These are phyloP conservation scores for Strobilomyces confusus DNA, from an alignment of 768 basidiomycete genomes.

Conservation along the genomic window DNA sequence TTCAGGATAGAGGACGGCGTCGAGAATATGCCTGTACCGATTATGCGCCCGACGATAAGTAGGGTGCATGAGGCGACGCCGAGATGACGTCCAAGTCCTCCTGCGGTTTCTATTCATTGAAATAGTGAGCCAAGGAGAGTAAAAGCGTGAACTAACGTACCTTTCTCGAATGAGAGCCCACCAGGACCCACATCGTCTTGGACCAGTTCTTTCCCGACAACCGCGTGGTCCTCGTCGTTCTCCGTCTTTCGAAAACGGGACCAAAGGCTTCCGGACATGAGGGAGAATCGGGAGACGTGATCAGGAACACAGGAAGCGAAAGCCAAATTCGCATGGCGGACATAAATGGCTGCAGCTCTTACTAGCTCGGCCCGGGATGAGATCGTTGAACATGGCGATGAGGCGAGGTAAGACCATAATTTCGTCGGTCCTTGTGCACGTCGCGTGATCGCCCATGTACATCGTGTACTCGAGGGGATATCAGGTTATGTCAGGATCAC, in stretches of 20 bases:
- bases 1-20: constrained; percentile 57
- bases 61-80: constrained; percentile 56
- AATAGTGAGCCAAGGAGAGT: not conserved
- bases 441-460: not conserved
- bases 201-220: constrained; percentile 13
- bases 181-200: constrained; percentile 31
- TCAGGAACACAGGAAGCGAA: not conserved
- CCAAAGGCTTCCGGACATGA: constrained; percentile 12
- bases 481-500: too few species aligned
- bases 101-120: constrained; percentile 40
- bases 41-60: constrained; percentile 54
- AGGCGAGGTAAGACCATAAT: not conserved
- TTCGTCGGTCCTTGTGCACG: not conserved
- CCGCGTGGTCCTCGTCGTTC: not conserved
- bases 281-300: constrained; percentile 16
- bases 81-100: constrained; percentile 56
- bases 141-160: constrained; percentile 17
- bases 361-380: not conserved
- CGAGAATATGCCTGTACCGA: constrained; percentile 64
- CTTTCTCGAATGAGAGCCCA: constrained; percentile 48
- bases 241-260: constrained; percentile 1
- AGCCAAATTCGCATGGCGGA: not conserved
- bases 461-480: too few species aligned
- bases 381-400: not conserved
- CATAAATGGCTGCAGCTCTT: not conserved